Percentiles rank a stretch among this genome's conserved stretches.
These are phyloP conservation scores for Candida incommunis DNA, from an alignment of 805 yeast species.

Conservation along the genomic window DNA sequence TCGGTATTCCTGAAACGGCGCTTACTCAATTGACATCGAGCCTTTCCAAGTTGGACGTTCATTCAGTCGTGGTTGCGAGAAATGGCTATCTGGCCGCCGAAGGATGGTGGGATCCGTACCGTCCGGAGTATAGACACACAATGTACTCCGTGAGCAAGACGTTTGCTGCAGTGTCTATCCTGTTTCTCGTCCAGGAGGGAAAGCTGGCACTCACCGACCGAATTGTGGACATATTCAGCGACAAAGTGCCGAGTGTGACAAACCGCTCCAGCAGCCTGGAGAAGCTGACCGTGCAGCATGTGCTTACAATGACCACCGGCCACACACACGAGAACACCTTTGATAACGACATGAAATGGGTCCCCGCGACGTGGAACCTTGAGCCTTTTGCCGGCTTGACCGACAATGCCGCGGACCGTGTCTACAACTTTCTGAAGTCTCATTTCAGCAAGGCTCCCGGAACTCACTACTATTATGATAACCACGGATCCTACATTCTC, in stretches of 20 bases:
- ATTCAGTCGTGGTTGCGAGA: neutral
- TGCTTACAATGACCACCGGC: constrained; percentile 9
- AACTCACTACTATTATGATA: constrained; percentile 5
- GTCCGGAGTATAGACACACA: constrained; percentile 4
- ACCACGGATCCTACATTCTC: constrained; percentile 7
- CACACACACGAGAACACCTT: neutral
- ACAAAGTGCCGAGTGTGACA: constrained; percentile 4
- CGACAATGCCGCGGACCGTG: constrained; percentile 3
- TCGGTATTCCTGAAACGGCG: neutral
- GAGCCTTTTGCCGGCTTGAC: neutral
- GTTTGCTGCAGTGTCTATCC: constrained; percentile 7
- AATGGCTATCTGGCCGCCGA: constrained; percentile 6
- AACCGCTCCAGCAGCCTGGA: constrained; percentile 5
- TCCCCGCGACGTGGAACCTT: neutral
- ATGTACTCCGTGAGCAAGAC: constrained; percentile 7
- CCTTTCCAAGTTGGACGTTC: neutral
- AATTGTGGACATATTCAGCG: constrained; percentile 4
- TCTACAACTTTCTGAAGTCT: constrained; percentile 6
- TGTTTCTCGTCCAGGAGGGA: constrained; percentile 9
- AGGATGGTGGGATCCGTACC: constrained; percentile 14
- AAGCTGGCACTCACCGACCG: constrained; percentile 6
- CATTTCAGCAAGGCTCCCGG: constrained; percentile 6
- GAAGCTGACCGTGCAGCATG: constrained; percentile 5
- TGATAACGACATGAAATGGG: constrained; percentile 3
- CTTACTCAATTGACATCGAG: neutral